These are phyloP conservation scores for Neltuma alba DNA, from an alignment of 306 rosid genomes.

Conservation along the genomic window DNA sequence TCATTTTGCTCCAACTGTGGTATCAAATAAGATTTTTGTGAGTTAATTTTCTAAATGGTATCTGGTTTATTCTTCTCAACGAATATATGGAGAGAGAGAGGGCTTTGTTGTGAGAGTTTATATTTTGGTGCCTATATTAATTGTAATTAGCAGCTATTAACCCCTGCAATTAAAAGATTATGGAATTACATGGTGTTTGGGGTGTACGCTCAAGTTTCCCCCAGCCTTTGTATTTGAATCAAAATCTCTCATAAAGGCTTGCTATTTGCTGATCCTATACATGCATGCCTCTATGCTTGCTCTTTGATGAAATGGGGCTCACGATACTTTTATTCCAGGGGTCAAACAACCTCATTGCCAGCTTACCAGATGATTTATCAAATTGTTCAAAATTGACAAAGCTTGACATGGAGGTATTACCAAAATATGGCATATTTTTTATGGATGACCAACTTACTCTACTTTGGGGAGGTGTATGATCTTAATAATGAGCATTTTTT, in stretches of 20 bases:
- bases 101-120: not conserved
- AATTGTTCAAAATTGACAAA: slow-evolving; percentile 83
- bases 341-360: slow-evolving; percentile 69
- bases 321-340: slow-evolving; percentile 58
- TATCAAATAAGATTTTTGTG: not conserved
- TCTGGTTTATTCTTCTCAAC: not conserved
- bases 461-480: not conserved
- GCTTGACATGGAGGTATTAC: slow-evolving; percentile 84
- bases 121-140: slow-evolving; percentile 3
- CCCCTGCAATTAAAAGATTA: slow-evolving; percentile 18
- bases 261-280: slow-evolving; percentile 18
- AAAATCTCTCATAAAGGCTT: slow-evolving; percentile 19
- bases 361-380: slow-evolving; percentile 80
- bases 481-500: slow-evolving; percentile 29
- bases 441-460: slow-evolving; percentile 14
- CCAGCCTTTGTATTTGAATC: slow-evolving; percentile 29
- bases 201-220: slow-evolving; percentile 1
- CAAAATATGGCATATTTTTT: slow-evolving; percentile 29
- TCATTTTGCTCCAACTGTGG: slow-evolving; percentile 21
- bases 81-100: not conserved
- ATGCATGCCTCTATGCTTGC: not conserved
- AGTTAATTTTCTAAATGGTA: slow-evolving; percentile 26
- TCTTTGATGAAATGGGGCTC: slow-evolving; percentile 28
- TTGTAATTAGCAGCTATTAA: not conserved
- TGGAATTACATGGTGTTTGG: slow-evolving; percentile 4